These are phyloP conservation scores for Lolium rigidum DNA, from an alignment of 176 grass and related monocot species.

Conservation along the genomic window DNA sequence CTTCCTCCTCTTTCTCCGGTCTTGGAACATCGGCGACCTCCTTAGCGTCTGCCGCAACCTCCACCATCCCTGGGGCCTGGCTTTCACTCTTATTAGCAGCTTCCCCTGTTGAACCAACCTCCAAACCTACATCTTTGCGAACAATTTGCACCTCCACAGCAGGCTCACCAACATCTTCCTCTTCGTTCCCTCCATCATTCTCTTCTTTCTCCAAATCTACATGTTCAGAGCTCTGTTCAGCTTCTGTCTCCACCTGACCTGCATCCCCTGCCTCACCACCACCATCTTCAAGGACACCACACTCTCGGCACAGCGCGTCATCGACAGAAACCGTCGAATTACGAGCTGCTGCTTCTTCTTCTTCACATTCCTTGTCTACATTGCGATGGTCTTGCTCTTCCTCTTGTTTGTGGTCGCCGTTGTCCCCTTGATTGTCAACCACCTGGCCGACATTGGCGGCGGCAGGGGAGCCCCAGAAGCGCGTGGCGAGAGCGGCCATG, in stretches of 20 bases:
- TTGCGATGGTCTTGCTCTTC: neutral
- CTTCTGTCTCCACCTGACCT: slow-evolving; percentile 41
- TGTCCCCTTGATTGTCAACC: slow-evolving; percentile 43
- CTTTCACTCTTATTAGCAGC: neutral
- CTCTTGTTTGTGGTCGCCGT: slow-evolving; percentile 3
- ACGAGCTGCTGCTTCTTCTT: slow-evolving; percentile 32
- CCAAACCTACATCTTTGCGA: slow-evolving; percentile 30
- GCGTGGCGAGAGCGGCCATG: slow-evolving; percentile 77
- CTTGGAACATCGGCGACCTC: slow-evolving; percentile 12
- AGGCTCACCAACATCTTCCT: slow-evolving; percentile 6
- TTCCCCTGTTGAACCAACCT: slow-evolving; percentile 31
- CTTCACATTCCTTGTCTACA: slow-evolving; percentile 24
- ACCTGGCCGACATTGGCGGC: slow-evolving; percentile 55
- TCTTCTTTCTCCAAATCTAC: slow-evolving; percentile 34
- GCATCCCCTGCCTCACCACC: slow-evolving; percentile 17
- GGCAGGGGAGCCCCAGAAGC: slow-evolving; percentile 83
- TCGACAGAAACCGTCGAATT: slow-evolving; percentile 35
- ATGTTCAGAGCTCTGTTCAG: slow-evolving; percentile 36
- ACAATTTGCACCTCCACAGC: slow-evolving; percentile 21
- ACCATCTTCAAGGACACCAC: slow-evolving; percentile 32
- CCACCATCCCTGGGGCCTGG: slow-evolving; percentile 20
- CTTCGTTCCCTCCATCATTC: neutral
- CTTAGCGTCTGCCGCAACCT: neutral
- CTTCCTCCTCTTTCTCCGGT: slow-evolving; percentile 38
- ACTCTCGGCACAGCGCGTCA: slow-evolving; percentile 23